Percentiles rank a stretch among this genome's conserved stretches.
Conservation (phyloP, 164 flowering plant genomes). For the Paratinospora sagittata region DNA sequence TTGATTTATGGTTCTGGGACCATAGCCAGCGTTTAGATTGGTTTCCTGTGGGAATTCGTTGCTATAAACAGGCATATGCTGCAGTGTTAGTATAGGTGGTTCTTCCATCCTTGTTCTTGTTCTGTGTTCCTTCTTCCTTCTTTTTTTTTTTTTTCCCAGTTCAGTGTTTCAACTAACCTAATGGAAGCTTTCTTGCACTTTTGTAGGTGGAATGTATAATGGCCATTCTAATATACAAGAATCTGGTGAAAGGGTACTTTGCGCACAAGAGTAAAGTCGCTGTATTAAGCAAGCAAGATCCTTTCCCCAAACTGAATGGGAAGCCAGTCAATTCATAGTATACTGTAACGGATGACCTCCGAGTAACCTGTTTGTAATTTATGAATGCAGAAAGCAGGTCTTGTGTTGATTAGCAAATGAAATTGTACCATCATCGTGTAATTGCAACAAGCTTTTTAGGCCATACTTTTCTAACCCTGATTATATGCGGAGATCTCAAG, state of each 20-base stretch:
- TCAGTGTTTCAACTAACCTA: background rate
- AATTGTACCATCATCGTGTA: conserved; percentile 2
- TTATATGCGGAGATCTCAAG: no score
- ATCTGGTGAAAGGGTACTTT: conserved; percentile 93
- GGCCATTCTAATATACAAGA: conserved; percentile 83
- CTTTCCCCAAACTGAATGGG: conserved; percentile 82
- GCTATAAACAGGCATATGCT: background rate
- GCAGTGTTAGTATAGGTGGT: no score
- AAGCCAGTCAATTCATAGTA: conserved; percentile 63
- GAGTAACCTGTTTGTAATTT: background rate
- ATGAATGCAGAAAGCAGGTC: background rate
- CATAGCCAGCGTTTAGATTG: no score
- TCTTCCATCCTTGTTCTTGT: background rate
- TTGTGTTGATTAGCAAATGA: background rate
- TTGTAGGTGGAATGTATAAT: conserved; percentile 90
- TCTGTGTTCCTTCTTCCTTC: no score
- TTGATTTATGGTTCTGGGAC: background rate
- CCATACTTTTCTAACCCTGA: no score
- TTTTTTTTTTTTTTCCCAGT: background rate
- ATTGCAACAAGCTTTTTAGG: no score
- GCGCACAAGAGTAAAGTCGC: conserved; percentile 96
- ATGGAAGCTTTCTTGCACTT: background rate
- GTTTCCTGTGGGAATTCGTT: no score
- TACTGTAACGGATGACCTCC: no score
- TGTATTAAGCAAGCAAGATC: conserved; percentile 95